Percentiles rank a stretch among this genome's conserved stretches.
These are phyloP conservation scores for Hymenoscyphus fructigenus DNA, from an alignment of 2,329 filamentous ascomycete genomes.

Conservation along the genomic window DNA sequence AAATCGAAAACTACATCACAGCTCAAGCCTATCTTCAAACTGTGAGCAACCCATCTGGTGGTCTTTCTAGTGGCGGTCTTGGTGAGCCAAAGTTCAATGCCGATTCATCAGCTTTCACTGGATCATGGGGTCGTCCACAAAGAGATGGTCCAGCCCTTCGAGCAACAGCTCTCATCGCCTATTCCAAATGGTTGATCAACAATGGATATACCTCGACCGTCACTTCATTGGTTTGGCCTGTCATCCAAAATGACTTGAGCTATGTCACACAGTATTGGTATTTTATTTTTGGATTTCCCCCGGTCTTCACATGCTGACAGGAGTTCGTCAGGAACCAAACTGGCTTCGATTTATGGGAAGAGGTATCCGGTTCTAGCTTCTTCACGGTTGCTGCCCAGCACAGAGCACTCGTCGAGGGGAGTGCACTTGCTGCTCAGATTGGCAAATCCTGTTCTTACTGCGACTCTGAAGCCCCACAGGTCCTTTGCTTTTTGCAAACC, in stretches of 20 bases:
- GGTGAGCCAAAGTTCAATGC: constrained; percentile 74
- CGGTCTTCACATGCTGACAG: constrained; percentile 3
- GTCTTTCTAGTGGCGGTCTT: constrained; percentile 50
- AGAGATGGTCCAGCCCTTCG: constrained; percentile 76
- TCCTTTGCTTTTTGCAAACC: constrained; percentile 70
- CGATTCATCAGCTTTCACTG: constrained; percentile 63
- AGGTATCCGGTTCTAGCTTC: constrained; percentile 73
- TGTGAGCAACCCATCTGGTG: constrained; percentile 55
- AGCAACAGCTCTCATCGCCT: constrained; percentile 70
- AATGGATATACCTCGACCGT: constrained; percentile 53
- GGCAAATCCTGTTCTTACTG: constrained; percentile 61
- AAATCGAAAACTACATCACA: constrained; percentile 67
- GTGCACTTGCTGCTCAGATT: constrained; percentile 61
- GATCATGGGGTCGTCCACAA: constrained; percentile 73
- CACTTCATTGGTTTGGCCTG: constrained; percentile 63
- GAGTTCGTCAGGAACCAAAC: constrained; percentile 43
- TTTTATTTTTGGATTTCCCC: constrained; percentile 4
- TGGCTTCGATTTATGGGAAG: constrained; percentile 80
- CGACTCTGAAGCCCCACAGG: constrained; percentile 62
- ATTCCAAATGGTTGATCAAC: constrained; percentile 68
- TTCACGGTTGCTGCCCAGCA: constrained; percentile 73
- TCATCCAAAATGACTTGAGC: constrained; percentile 72
- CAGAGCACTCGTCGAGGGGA: constrained; percentile 67
- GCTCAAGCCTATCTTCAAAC: constrained; percentile 60
- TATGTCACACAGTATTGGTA: constrained; percentile 73